These are phyloP conservation scores for Cryptococcus sp. DNA, from an alignment of 1,284 basidiomycete species.

Conservation along the genomic window DNA sequence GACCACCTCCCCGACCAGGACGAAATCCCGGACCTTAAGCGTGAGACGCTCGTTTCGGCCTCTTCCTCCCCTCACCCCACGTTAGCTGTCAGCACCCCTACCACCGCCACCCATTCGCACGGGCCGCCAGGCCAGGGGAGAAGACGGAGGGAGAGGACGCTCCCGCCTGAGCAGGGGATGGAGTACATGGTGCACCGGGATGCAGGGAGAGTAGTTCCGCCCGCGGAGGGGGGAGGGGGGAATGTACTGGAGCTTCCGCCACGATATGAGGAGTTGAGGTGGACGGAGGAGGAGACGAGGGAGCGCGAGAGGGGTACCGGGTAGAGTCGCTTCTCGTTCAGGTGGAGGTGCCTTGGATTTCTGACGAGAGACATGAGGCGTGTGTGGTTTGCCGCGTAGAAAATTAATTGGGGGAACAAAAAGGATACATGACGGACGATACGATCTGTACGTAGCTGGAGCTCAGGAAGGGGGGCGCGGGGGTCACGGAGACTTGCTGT, in stretches of 20 bases:
- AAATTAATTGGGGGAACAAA: no score
- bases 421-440: no score
- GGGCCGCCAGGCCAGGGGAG: constrained; percentile 1
- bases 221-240: not conserved
- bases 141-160: constrained; percentile 5
- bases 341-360: no score
- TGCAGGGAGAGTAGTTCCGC: constrained; percentile 30
- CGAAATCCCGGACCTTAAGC: constrained; percentile 35
- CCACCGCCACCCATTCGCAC: not conserved
- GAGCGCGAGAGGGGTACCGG: constrained; percentile 1
- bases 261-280: constrained; percentile 45
- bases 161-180: constrained; percentile 19
- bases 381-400: no score
- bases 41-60: constrained; percentile 37
- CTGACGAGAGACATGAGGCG: no score
- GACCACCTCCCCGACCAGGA: constrained; percentile 4
- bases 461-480: no score
- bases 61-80: not conserved
- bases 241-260: constrained; percentile 43
- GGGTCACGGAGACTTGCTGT: no score
- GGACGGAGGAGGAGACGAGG: constrained; percentile 26
- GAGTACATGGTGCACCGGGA: constrained; percentile 44
- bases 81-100: not conserved
- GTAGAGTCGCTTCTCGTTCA: no score
- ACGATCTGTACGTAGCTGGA: no score